Conservation (phyloP, 192 early-diverging fungal genomes). For the Coemansia sp. region DNA sequence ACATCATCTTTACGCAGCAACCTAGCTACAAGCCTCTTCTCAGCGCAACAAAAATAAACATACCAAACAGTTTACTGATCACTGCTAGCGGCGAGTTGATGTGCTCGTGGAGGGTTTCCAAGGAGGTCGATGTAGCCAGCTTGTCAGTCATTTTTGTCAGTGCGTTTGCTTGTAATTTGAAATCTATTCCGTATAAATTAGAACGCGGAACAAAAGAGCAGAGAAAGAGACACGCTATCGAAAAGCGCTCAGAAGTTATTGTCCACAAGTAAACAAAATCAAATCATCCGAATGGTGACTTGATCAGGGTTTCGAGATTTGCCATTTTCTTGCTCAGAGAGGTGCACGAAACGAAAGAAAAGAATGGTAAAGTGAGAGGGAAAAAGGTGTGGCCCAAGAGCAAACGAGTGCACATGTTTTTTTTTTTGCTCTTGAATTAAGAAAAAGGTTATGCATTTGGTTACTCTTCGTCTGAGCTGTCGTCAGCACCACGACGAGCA, state of each 20-base stretch:
- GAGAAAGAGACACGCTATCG: neutral
- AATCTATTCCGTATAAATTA: neutral
- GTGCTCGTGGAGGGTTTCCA: conserved; percentile 25
- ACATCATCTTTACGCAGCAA: neutral
- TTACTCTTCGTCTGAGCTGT: conserved; percentile 58
- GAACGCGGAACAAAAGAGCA: neutral
- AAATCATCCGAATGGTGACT: neutral
- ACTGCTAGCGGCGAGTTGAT: conserved; percentile 30
- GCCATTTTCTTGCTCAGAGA: too few relatives aligned
- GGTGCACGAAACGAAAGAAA: neutral
- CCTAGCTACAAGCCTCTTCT: neutral
- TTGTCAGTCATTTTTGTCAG: conserved; percentile 9
- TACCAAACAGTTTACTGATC: conserved; percentile 44
- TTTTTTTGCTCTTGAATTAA: neutral
- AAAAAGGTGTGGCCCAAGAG: neutral
- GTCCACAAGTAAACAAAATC: neutral
- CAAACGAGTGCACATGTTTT: too few relatives aligned
- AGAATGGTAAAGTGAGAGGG: neutral
- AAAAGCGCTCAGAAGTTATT: neutral
- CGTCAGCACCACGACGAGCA: conserved; percentile 37
- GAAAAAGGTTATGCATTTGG: neutral
- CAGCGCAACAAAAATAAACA: neutral
- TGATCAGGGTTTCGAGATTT: too few relatives aligned
- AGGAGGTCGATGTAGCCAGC: conserved; percentile 3
- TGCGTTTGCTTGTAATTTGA: neutral